Conservation (phyloP, 1,284 basidiomycete species). For the Heliocybe sulcata region DNA sequence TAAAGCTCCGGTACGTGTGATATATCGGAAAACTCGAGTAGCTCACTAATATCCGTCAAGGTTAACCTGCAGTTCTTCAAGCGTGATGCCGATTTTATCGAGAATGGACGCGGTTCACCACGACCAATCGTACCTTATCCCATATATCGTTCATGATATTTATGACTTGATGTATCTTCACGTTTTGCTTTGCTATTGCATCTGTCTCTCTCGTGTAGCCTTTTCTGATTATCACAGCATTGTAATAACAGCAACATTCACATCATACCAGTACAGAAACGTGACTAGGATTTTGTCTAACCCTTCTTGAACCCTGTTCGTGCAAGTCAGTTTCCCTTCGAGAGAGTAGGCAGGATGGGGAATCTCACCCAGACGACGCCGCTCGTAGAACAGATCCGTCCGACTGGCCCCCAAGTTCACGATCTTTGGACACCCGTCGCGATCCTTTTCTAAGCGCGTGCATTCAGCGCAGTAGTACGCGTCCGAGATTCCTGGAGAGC, state of each 20-base stretch:
- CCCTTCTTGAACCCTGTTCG: constrained; percentile 72
- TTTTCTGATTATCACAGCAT: not conserved
- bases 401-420: constrained; percentile 91
- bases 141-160: constrained; percentile 36
- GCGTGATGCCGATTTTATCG: constrained; percentile 51
- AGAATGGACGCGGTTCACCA: constrained; percentile 36
- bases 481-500: constrained; percentile 91
- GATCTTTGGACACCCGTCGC: constrained; percentile 98
- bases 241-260: not conserved
- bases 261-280: not conserved
- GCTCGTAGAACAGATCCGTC: constrained; percentile 86
- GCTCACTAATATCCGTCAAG: not conserved
- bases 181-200: not conserved
- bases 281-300: constrained; percentile 23
- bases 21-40: not conserved
- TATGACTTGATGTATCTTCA: not conserved
- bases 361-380: constrained; percentile 64
- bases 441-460: constrained; percentile 92
- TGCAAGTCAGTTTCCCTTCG: too few relatives aligned
- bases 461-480: constrained; percentile 98
- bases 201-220: not conserved
- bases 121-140: constrained; percentile 54
- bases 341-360: not conserved
- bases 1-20: constrained; percentile 60
- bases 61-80: constrained; percentile 6